Evolutionary conservation across 179 eudicot genomes (phyloP).

Genomic region (Spinacia oleracea): DNA sequence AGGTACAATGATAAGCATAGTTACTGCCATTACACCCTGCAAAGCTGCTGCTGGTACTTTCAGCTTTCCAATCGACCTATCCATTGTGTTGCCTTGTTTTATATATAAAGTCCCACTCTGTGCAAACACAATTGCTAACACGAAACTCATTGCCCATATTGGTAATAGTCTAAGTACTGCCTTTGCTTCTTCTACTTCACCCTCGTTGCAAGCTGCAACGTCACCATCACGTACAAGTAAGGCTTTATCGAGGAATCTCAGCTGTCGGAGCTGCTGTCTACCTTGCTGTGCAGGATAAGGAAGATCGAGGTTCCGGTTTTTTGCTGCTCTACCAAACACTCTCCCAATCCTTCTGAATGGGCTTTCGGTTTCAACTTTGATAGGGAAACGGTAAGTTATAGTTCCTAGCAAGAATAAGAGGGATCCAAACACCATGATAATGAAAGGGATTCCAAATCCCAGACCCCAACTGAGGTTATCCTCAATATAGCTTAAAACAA

Average conservation of each 20-base stretch:
- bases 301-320: constrained; percentile 39
- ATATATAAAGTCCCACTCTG: constrained; percentile 55
- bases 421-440: constrained; percentile 46
- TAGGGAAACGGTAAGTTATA: constrained; percentile 46
- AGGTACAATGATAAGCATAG: constrained; percentile 43
- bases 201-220: constrained; percentile 27
- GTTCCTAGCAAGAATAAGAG: constrained; percentile 52
- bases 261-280: constrained; percentile 27
- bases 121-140: constrained; percentile 45
- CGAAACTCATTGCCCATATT: constrained; percentile 51
- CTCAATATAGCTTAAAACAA: constrained; percentile 50
- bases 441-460: constrained; percentile 68
- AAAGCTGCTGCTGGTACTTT: constrained; percentile 53
- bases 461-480: constrained; percentile 66
- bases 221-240: constrained; percentile 30
- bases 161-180: constrained; percentile 50
- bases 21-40: constrained; percentile 37
- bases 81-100: constrained; percentile 60
- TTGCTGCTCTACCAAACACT: constrained; percentile 47
- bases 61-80: constrained; percentile 42
- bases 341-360: constrained; percentile 49
- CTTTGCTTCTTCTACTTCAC: constrained; percentile 55
- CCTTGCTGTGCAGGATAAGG: constrained; percentile 4
- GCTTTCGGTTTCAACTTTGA: constrained; percentile 35
- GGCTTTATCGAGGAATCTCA: constrained; percentile 58